Conservation (phyloP, 2,329 filamentous ascomycete species). For the Fusarium odoratissimum region DNA sequence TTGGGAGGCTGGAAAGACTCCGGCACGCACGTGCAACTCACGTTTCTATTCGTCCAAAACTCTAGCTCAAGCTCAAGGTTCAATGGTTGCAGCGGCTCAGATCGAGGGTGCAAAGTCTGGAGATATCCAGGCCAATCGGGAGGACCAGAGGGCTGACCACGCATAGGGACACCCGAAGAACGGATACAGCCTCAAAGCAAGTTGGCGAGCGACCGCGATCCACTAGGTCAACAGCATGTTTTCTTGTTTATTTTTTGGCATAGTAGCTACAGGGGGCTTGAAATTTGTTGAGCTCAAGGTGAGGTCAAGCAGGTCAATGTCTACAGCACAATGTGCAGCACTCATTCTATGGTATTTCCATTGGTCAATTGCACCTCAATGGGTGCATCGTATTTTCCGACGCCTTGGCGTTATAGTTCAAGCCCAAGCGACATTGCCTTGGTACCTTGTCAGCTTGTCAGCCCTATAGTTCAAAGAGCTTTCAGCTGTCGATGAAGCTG, state of each 20-base stretch:
- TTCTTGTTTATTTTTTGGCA: neutral
- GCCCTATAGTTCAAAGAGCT: neutral
- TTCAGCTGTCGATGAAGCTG: neutral
- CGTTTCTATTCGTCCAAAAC: neutral
- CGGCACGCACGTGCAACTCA: neutral
- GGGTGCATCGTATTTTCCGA: slow-evolving; percentile 19
- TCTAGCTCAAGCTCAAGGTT: slow-evolving; percentile 6
- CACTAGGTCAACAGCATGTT: neutral
- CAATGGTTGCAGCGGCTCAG: neutral
- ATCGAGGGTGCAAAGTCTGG: neutral
- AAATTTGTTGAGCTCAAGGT: neutral
- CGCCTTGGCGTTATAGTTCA: slow-evolving; percentile 15
- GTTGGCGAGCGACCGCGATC: neutral
- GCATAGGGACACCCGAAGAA: neutral
- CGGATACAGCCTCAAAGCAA: neutral
- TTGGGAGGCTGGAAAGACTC: neutral
- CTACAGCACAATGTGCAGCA: too few species aligned
- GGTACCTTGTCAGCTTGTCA: neutral
- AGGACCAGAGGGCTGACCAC: neutral
- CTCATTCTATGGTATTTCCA: neutral
- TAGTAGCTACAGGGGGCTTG: too few species aligned
- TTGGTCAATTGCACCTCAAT: neutral
- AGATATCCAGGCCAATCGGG: neutral
- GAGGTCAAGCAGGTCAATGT: neutral
- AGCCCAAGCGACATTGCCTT: neutral